Evolutionary conservation across 2,329 filamentous ascomycete species (phyloP).

Genomic region (Alternaria sp.): DNA sequence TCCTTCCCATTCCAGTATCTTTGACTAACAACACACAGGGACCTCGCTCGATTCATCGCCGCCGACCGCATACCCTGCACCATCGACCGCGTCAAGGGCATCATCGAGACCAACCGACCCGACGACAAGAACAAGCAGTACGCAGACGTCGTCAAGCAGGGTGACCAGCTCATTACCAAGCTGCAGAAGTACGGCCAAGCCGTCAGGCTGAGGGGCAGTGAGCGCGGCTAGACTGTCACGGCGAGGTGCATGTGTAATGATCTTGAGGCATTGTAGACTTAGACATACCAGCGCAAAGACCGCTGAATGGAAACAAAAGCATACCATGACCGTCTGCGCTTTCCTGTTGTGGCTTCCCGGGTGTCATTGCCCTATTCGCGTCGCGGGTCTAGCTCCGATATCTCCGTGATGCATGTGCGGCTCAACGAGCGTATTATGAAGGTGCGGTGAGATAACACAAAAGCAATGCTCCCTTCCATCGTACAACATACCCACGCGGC

Average conservation of each 20-base stretch:
- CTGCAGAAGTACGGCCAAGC: slow-evolving; percentile 99
- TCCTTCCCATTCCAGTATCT: background rate
- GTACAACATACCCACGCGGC: slow-evolving; percentile 7
- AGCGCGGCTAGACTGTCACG: slow-evolving; percentile 70
- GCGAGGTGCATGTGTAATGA: slow-evolving; percentile 25
- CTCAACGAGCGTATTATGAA: slow-evolving; percentile 5
- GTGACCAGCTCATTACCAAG: slow-evolving; percentile 97
- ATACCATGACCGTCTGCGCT: background rate
- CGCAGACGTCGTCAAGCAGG: slow-evolving; percentile 95
- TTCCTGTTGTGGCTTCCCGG: slow-evolving; percentile 3
- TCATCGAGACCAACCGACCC: slow-evolving; percentile 96
- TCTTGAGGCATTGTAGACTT: slow-evolving; percentile 28
- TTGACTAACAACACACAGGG: slow-evolving; percentile 59
- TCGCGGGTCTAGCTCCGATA: slow-evolving; percentile 15
- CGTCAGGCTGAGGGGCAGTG: slow-evolving; percentile 90
- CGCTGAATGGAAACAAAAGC: slow-evolving; percentile 21
- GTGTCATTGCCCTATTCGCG: slow-evolving; percentile 13
- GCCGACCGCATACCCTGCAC: slow-evolving; percentile 93
- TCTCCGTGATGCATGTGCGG: slow-evolving; percentile 7
- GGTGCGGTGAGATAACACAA: slow-evolving; percentile 19
- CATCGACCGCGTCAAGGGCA: slow-evolving; percentile 93
- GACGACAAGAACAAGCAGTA: slow-evolving; percentile 99
- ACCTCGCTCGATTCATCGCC: slow-evolving; percentile 96
- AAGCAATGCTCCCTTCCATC: slow-evolving; percentile 6
- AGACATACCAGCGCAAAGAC: slow-evolving; percentile 22